A percentile compares a stretch with the other conserved stretches of the same genome.
These are phyloP conservation scores for Astrothelium subdiscretum DNA, from an alignment of 495 filamentous ascomycete genomes.

Conservation along the genomic window DNA sequence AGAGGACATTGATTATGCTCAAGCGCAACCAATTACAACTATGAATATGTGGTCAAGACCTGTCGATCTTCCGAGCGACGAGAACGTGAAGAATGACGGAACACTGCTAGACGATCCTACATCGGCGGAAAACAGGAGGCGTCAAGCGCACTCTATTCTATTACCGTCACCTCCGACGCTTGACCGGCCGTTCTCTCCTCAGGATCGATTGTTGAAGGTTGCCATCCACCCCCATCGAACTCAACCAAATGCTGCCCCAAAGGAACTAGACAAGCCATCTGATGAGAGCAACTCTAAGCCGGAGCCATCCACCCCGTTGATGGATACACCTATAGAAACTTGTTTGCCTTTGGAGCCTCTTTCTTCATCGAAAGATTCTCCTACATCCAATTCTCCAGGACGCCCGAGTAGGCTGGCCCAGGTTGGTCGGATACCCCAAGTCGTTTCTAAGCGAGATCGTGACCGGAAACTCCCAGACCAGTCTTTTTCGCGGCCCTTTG, in stretches of 20 bases:
- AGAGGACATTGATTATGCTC: slow-evolving; percentile 3
- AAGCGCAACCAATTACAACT: slow-evolving; percentile 2
- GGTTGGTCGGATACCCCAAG: slow-evolving; percentile 82
- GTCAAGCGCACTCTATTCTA: slow-evolving; percentile 6
- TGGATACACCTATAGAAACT: background rate
- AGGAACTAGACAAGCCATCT: background rate
- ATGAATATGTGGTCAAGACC: slow-evolving; percentile 3
- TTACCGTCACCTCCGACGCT: slow-evolving; percentile 12
- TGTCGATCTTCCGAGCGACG: slow-evolving; percentile 3
- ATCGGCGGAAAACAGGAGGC: background rate
- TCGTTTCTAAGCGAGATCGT: slow-evolving; percentile 59
- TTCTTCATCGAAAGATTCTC: slow-evolving; percentile 22
- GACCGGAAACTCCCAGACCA: slow-evolving; percentile 58
- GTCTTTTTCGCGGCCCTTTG: slow-evolving; percentile 80
- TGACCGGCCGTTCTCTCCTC: background rate
- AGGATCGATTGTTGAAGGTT: background rate
- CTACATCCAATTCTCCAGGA: slow-evolving; percentile 21
- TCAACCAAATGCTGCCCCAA: background rate
- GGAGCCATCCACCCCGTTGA: slow-evolving; percentile 4
- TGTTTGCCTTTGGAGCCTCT: slow-evolving; percentile 15
- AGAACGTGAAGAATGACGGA: slow-evolving; percentile 3
- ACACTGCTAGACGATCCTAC: slow-evolving; percentile 7
- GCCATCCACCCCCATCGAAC: background rate
- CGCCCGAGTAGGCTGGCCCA: slow-evolving; percentile 46
- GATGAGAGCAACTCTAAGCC: background rate